Evolutionary conservation across 2,329 filamentous ascomycete species (phyloP).

Genomic region (Aspergillus chevalieri): DNA sequence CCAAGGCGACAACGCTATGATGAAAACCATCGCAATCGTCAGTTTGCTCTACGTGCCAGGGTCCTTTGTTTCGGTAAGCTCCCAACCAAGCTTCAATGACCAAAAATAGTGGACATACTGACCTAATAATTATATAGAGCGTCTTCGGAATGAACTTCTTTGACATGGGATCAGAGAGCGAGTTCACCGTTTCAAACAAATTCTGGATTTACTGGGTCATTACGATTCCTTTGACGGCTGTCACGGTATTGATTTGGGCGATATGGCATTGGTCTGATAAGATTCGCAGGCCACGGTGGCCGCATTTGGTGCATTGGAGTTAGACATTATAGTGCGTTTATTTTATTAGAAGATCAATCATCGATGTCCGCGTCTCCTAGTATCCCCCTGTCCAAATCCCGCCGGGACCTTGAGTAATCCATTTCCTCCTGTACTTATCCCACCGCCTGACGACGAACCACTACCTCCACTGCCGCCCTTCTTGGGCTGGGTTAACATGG

Average conservation of each 20-base stretch:
- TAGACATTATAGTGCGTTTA: background rate
- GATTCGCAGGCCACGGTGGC: background rate
- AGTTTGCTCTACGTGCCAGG: conserved; percentile 24
- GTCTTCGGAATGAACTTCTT: conserved; percentile 34
- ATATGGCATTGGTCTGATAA: conserved; percentile 13
- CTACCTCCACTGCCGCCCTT: conserved; percentile 22
- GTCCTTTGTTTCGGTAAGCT: conserved; percentile 25
- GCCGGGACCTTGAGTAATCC: conserved; percentile 28
- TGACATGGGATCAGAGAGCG: conserved; percentile 14
- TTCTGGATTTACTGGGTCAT: conserved; percentile 31
- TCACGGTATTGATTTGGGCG: conserved; percentile 20
- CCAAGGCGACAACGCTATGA: conserved; percentile 21
- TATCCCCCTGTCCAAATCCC: conserved; percentile 26
- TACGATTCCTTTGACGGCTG: conserved; percentile 21
- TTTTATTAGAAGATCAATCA: conserved; percentile 9
- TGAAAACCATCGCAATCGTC: conserved; percentile 25
- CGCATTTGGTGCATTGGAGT: too few species aligned
- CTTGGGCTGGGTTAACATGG: conserved; percentile 52
- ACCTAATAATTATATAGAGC: conserved; percentile 10
- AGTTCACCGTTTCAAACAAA: conserved; percentile 17
- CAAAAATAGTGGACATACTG: too few species aligned
- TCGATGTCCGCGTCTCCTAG: conserved; percentile 29
- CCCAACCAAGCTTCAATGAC: background rate
- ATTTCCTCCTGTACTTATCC: conserved; percentile 20
- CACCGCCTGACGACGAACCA: conserved; percentile 18